Conservation (phyloP, 805 yeast species). For the Kluyveromyces siamensis region DNA sequence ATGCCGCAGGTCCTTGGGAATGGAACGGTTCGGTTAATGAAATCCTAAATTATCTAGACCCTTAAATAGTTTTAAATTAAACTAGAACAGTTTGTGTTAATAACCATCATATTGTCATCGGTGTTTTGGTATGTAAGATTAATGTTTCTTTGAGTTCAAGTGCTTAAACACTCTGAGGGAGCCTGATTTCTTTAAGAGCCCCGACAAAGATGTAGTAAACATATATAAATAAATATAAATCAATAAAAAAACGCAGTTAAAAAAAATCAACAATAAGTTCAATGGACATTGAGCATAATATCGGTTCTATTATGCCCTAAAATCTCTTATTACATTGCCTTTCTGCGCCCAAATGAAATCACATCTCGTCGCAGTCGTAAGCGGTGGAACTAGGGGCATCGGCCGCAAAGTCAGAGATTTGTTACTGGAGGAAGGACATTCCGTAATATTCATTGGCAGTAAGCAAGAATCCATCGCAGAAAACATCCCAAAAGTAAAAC, state of each 20-base stretch:
- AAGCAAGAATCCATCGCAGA: conserved; percentile 7
- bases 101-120: neutral
- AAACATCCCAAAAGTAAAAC: conserved; percentile 4
- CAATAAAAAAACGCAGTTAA: no score
- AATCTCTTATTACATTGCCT: neutral
- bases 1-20: neutral
- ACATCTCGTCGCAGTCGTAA: conserved; percentile 24
- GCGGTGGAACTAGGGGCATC: conserved; percentile 38
- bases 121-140: neutral
- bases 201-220: no score
- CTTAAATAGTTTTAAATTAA: neutral
- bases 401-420: conserved; percentile 29
- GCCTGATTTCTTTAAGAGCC: no score
- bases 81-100: neutral
- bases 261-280: no score
- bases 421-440: conserved; percentile 19
- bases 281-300: no score
- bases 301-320: no score
- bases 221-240: no score
- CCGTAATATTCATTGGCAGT: conserved; percentile 22
- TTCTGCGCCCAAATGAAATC: neutral
- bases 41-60: neutral
- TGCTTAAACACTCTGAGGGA: no score
- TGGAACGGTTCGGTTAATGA: neutral
- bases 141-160: no score